These are phyloP conservation scores for Brassica incana DNA, from an alignment of 345 rosid species.

Conservation along the genomic window DNA sequence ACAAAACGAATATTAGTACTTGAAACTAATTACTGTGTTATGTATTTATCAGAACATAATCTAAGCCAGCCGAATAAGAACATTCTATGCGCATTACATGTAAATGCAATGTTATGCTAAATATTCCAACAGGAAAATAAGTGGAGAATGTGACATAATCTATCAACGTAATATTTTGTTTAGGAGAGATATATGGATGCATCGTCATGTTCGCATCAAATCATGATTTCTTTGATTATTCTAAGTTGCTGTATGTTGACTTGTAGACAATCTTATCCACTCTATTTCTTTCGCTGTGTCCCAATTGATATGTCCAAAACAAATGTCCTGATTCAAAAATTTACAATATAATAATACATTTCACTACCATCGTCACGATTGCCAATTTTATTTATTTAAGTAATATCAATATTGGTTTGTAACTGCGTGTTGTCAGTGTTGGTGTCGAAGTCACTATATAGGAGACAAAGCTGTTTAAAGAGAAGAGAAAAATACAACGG, in stretches of 20 bases:
- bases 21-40: background rate
- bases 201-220: constrained; percentile 33
- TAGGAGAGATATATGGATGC: constrained; percentile 20
- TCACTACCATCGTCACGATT: background rate
- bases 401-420: background rate
- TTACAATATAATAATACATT: background rate
- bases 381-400: background rate
- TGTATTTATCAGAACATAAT: constrained; percentile 18
- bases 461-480: background rate
- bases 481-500: constrained; percentile 3
- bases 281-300: background rate
- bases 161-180: background rate
- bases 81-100: constrained; percentile 6
- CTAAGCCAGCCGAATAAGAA: constrained; percentile 18
- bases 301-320: background rate
- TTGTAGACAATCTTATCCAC: constrained; percentile 35
- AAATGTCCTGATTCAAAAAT: constrained; percentile 9
- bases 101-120: background rate
- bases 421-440: background rate
- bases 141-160: constrained; percentile 28
- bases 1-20: too few relatives aligned
- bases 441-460: constrained; percentile 2
- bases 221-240: constrained; percentile 5
- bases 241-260: constrained; percentile 30
- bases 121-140: background rate